Evolutionary conservation across 768 basidiomycete species (phyloP), one percentile per base, ranked within the genome.

Genomic region (Auricularia sp.): DNA sequence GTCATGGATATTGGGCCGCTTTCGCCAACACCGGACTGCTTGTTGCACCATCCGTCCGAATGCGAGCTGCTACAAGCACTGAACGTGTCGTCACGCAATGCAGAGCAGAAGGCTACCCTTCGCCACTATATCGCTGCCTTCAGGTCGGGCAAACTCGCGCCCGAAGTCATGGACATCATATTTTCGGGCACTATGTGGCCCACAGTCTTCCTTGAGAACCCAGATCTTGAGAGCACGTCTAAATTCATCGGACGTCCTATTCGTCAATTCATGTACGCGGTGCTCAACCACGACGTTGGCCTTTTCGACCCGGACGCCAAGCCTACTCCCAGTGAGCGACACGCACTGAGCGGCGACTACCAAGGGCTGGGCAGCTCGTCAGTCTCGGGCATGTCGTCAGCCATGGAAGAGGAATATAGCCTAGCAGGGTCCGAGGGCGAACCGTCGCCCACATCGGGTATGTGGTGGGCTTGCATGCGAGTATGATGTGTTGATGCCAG

Each of bases 181-280:
- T 83, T 74, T 64, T 84, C 87, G 0, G 82, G 80, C 18, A 84
- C 88, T 1, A 85, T 78, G 64, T 92, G 88, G 88, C 84, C 87
- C 3, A 77, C 79, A 39, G 71, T 86, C n/a, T 91, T 90, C 71
- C 79, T 93, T 21, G 91, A 93, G 66, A 82, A 85, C 67, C 91
- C 91, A 0, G 90, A 93, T 72, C 61, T 81, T 36, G 88, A 90
- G 71, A 84, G 83, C 0, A 86, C 87, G 11, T 77, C 82, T 21
- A 75, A 83, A 64, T 85, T 81, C 63, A 81, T 91, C 12, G 85
- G 85, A 3, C 74, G 84, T 36, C 82, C 83, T 1, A 79, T 91
- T 60, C 80, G 87, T 16, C 71, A 76, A 61, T 90, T 87, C 86
- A 75, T 80, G 36, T 88, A 89, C 70, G 79, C 88, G 0, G 77